These are phyloP conservation scores for Mortierella sp. DNA, from an alignment of 371 early-diverging fungal species.

Conservation along the genomic window DNA sequence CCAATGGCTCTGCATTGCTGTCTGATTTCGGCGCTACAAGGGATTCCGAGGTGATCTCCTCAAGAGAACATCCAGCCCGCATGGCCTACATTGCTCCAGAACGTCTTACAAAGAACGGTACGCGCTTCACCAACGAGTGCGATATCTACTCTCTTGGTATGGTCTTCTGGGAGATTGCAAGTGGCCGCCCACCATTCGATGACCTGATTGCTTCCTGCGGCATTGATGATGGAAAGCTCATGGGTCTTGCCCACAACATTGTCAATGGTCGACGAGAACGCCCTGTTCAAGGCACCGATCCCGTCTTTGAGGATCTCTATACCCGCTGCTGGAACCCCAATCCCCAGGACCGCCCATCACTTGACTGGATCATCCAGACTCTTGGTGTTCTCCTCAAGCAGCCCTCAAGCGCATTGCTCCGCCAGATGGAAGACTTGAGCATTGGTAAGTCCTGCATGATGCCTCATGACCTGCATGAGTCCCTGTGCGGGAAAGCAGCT, in stretches of 20 bases:
- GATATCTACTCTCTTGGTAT: conserved; percentile 52
- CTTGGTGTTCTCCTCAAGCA: conserved; percentile 48
- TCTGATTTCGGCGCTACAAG: conserved; percentile 48
- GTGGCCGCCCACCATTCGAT: conserved; percentile 51
- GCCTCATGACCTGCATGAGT: too few relatives aligned
- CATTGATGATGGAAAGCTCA: conserved; percentile 22
- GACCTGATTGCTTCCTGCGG: conserved; percentile 21
- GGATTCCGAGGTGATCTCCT: conserved; percentile 45
- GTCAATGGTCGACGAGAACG: conserved; percentile 40
- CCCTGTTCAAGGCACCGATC: conserved; percentile 39
- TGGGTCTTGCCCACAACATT: conserved; percentile 42
- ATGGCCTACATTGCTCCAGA: conserved; percentile 52
- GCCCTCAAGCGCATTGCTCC: conserved; percentile 30
- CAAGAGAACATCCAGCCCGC: conserved; percentile 44
- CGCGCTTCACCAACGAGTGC: conserved; percentile 46
- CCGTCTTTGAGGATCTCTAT: conserved; percentile 48
- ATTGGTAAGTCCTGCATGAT: conserved; percentile 26
- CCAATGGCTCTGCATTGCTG: conserved; percentile 46
- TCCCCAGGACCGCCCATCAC: conserved; percentile 43
- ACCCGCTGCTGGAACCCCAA: conserved; percentile 49
- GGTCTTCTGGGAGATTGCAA: conserved; percentile 52
- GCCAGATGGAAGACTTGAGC: conserved; percentile 38
- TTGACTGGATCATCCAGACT: conserved; percentile 49
- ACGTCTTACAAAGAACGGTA: conserved; percentile 42
- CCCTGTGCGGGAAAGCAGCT: too few relatives aligned